Percentiles rank a stretch among this genome's conserved stretches.
Conservation (phyloP, 2,329 filamentous ascomycete genomes). For the Fusarium bulbicola region DNA sequence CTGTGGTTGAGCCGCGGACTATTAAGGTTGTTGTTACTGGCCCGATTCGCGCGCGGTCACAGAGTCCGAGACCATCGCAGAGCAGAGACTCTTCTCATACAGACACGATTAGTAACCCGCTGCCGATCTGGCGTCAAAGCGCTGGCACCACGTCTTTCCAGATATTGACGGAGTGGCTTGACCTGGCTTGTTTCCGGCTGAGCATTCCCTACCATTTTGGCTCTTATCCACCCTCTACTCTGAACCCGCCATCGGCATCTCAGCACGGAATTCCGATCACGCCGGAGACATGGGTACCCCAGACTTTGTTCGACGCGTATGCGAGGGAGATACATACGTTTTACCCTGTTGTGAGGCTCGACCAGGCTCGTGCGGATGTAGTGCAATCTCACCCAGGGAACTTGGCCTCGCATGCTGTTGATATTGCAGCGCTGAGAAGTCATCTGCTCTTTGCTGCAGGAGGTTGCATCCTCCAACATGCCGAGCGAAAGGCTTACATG, state of each 20-base stretch:
- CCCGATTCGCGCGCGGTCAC: neutral
- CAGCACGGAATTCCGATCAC: neutral
- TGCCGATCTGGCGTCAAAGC: neutral
- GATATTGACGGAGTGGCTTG: neutral
- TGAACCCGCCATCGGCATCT: neutral
- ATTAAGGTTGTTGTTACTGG: neutral
- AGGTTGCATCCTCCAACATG: neutral
- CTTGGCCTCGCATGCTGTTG: fast-evolving
- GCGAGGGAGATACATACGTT: neutral
- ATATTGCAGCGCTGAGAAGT: neutral
- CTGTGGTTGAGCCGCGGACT: neutral
- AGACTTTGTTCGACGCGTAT: neutral
- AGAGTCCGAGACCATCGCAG: neutral
- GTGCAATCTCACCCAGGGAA: neutral
- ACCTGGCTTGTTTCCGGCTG: slow-evolving; percentile 1
- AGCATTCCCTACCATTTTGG: slow-evolving; percentile 16
- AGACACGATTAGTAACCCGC: neutral
- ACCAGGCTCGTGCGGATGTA: neutral
- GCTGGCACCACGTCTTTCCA: neutral
- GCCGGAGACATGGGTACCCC: neutral
- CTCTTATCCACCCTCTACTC: neutral
- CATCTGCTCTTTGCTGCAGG: neutral
- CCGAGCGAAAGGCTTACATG: neutral
- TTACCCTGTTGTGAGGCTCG: neutral
- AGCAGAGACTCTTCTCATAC: slow-evolving; percentile 10